Base-by-base conservation (phyloP, 1,139 yeast species). In the Pichia sp. region DNA sequence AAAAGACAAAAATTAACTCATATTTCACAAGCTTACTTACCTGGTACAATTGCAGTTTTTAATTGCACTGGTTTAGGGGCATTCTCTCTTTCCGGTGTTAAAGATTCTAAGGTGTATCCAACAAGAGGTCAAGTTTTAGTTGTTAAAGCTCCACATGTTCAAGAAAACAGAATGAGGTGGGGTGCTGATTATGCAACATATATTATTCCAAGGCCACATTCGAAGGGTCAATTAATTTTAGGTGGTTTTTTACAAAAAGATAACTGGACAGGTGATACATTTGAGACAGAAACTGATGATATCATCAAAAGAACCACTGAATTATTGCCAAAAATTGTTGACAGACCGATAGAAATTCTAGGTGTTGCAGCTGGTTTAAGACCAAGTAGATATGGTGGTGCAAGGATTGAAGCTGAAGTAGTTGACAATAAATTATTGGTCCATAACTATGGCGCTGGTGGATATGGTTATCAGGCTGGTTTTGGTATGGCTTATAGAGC, bases 401-500 rank as follows among this genome's bases (percentile, higher is more conserved):
- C 74, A 2, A 73, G 90, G 52, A 76, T 85, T 45, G 89, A 83
- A 62, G 66, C 67, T 42, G 81, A 80, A 57, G 56, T 52, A 1
- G 60, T 73, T 14, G 74, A 72, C 19, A 71, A 67, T 10, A 70
- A 71, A 47, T 53, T 70, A 1, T 58, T 80, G 22, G 69, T 84
- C n/a, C 90, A 84, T 62, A 83, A 84, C 65, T 83, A 84, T 61
- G 95, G 93, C 31, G 87, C 90, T 11, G 75, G 83, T 43, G 93
- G 95, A 0, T 80, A 84, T 53, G 93, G 95, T 2, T 85, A 80
- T 67, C 90, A 83, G 67, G 77, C 86, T 5, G 89, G 88, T 0
- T 72, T 77, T 29, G 89, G 87, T 1, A 82, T 84, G 84, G 79
- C 81, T 5, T 60, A 67, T 44, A 69, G 67, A 49, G 84, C 81